Evolutionary conservation across 1,139 yeast genomes (phyloP).

Genomic region (Wickerhamomyces sp.): DNA sequence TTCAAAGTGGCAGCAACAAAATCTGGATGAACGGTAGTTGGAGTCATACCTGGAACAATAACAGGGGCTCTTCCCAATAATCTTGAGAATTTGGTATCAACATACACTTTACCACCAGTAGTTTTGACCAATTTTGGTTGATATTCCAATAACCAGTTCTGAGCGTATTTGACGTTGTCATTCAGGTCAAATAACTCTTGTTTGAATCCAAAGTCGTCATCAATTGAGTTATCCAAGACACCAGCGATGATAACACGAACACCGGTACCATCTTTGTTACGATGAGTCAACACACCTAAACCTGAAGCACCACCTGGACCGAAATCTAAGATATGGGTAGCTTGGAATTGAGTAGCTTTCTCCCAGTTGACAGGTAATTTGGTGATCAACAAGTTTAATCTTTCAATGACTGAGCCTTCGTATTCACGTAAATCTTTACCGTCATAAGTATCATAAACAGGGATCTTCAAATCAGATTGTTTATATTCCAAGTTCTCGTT

Average conservation of each 20-base stretch:
- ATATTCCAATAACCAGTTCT: constrained; percentile 86
- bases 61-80: constrained; percentile 93
- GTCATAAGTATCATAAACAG: constrained; percentile 86
- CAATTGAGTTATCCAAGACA: constrained; percentile 61
- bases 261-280: constrained; percentile 98
- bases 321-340: constrained; percentile 89
- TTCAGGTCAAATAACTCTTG: constrained; percentile 85
- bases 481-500: constrained; percentile 52
- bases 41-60: constrained; percentile 99
- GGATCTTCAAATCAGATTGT: constrained; percentile 59
- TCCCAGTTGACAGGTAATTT: constrained; percentile 95
- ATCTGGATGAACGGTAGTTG: constrained; percentile 91
- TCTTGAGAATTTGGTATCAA: constrained; percentile 91
- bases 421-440: constrained; percentile 71
- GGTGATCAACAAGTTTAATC: constrained; percentile 78
- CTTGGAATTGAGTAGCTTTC: constrained; percentile 67
- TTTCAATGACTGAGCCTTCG: constrained; percentile 49
- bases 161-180: constrained; percentile 67
- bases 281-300: constrained; percentile 89
- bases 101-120: constrained; percentile 65
- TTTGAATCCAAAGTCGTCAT: constrained; percentile 84
- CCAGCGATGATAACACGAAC: constrained; percentile 93
- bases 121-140: constrained; percentile 82
- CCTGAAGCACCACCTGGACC: constrained; percentile 99
- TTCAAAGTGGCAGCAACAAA: constrained; percentile 90